These are phyloP conservation scores for Lentithecium fluviatile DNA, from an alignment of 495 filamentous ascomycete species.

Conservation along the genomic window DNA sequence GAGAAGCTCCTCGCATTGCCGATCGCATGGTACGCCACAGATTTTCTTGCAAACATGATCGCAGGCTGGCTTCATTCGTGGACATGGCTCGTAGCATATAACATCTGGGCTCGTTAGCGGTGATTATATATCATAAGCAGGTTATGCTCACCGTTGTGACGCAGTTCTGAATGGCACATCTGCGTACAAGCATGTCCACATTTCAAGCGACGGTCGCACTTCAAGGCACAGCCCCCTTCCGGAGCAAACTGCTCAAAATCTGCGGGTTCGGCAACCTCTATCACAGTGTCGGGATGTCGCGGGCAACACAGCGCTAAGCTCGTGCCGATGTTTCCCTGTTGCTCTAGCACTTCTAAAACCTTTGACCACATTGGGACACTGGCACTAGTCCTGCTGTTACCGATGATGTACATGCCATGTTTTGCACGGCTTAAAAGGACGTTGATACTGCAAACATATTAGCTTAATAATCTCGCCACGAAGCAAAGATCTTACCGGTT, in stretches of 20 bases:
- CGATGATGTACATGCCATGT: constrained; percentile 85
- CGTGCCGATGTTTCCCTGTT: constrained; percentile 53
- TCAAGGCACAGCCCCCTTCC: constrained; percentile 67
- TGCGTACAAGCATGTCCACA: constrained; percentile 72
- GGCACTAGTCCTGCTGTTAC: constrained; percentile 60
- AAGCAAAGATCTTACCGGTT: no score
- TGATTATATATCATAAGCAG: not conserved
- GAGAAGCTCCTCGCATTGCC: constrained; percentile 48
- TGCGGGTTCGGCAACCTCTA: constrained; percentile 58
- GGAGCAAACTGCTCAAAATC: constrained; percentile 63
- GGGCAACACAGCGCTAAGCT: constrained; percentile 62
- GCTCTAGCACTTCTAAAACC: no score
- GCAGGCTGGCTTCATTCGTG: constrained; percentile 57
- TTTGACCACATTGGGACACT: constrained; percentile 65
- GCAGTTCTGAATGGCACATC: constrained; percentile 64
- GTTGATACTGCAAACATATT: no score
- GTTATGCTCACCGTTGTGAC: constrained; percentile 8
- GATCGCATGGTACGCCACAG: constrained; percentile 62
- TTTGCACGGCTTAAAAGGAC: constrained; percentile 68
- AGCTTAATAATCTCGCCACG: no score
- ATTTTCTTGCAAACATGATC: constrained; percentile 44
- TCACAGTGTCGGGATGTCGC: constrained; percentile 60
- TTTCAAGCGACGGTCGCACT: constrained; percentile 58
- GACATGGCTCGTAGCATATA: constrained; percentile 60
- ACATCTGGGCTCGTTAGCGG: constrained; percentile 42